A percentile compares a stretch with the other conserved stretches of the same genome.
These are phyloP conservation scores for Bertia moriformis DNA, from an alignment of 2,329 filamentous ascomycete genomes.

Conservation along the genomic window DNA sequence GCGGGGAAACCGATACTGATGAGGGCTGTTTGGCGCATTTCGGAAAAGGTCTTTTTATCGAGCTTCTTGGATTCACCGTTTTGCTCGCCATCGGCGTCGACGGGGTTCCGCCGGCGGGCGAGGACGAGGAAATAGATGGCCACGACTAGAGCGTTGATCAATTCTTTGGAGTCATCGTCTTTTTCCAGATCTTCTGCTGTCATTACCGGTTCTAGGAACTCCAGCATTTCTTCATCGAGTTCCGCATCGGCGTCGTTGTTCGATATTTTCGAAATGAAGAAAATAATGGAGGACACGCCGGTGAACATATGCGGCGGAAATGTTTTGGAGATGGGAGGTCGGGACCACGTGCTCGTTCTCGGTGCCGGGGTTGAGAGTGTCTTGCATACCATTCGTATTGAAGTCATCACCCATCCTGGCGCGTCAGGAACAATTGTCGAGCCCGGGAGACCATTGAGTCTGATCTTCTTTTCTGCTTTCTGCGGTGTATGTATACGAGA, in stretches of 20 bases:
- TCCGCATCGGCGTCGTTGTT: not conserved
- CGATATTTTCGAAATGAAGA: not conserved
- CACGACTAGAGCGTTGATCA: not conserved
- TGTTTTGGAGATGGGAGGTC: not conserved
- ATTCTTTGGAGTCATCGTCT: not conserved
- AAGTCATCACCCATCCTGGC: not conserved
- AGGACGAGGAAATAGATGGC: not conserved
- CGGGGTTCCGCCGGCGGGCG: not conserved
- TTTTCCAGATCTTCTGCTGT: not conserved
- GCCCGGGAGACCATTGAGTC: not conserved
- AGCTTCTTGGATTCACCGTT: not conserved
- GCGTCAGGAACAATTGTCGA: not conserved
- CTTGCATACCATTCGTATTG: constrained; percentile 1
- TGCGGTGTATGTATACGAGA: too few species aligned
- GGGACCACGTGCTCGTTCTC: not conserved
- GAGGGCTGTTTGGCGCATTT: constrained; percentile 1
- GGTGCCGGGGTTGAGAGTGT: not conserved
- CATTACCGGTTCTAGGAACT: not conserved
- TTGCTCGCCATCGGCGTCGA: not conserved
- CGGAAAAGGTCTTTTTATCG: not conserved
- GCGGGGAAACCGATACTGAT: not conserved
- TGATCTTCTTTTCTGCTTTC: not conserved
- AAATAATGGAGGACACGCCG: not conserved
- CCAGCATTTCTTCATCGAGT: not conserved
- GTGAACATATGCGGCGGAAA: not conserved